Evolutionary conservation across 352 stramenopile genomes (phyloP).

Genomic region (Albugo laibachii): DNA sequence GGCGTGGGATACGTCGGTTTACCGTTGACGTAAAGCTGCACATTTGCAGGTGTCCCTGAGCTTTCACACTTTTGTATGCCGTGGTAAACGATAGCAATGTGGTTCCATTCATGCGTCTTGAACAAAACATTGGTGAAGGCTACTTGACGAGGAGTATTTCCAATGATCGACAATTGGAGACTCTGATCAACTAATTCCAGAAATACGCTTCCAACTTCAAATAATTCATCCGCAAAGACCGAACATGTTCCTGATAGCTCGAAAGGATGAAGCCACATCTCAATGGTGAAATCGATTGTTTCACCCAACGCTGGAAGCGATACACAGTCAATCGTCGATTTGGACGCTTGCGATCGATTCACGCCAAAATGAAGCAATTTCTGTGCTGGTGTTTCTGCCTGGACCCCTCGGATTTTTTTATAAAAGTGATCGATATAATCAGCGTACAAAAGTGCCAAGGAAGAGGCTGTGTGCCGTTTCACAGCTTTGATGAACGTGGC

Average conservation of each 20-base stretch:
- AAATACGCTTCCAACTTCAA: conserved; percentile 43
- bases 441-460: conserved; percentile 49
- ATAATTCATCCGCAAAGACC: conserved; percentile 52
- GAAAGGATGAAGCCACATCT: conserved; percentile 60
- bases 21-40: conserved; percentile 42
- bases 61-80: conserved; percentile 1
- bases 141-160: conserved; percentile 46
- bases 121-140: conserved; percentile 36
- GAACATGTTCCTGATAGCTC: conserved; percentile 40
- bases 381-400: conserved; percentile 12
- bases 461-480: conserved; percentile 36
- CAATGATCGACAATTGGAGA: conserved; percentile 48
- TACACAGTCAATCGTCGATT: conserved; percentile 24
- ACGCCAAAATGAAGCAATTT: conserved; percentile 55
- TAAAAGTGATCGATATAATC: conserved; percentile 43
- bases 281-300: conserved; percentile 43
- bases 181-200: conserved; percentile 45
- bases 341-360: neutral
- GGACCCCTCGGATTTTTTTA: conserved; percentile 27
- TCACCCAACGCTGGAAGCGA: conserved; percentile 46
- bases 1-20: no score
- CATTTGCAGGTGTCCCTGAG: neutral
- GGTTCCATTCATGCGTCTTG: conserved; percentile 39
- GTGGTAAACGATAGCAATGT: conserved; percentile 40
- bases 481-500: conserved; percentile 1